These are phyloP conservation scores for Scleromitrula shiraiana DNA, from an alignment of 2,329 filamentous ascomycete species.

Conservation along the genomic window DNA sequence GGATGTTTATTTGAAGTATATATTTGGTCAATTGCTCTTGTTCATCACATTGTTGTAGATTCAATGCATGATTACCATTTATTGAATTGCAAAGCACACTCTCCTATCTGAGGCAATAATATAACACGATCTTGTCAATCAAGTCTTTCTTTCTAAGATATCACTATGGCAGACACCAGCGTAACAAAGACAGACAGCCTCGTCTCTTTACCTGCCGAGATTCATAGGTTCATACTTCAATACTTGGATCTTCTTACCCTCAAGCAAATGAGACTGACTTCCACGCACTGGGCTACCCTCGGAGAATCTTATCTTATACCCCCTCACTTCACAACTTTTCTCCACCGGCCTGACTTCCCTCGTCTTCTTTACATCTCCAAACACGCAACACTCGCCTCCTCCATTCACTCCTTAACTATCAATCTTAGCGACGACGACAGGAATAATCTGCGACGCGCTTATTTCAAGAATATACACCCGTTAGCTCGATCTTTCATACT, in stretches of 20 bases:
- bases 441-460: conserved; percentile 22
- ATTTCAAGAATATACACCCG: neutral
- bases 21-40: too few relatives aligned
- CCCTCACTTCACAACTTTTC: conserved; percentile 12
- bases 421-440: conserved; percentile 27
- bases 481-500: neutral
- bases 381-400: conserved; percentile 19
- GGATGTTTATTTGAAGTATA: too few relatives aligned
- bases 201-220: neutral
- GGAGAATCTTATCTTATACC: conserved; percentile 13
- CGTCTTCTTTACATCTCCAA: conserved; percentile 16
- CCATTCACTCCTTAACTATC: conserved; percentile 15
- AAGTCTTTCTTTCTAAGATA: neutral
- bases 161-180: neutral
- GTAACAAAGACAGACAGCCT: neutral
- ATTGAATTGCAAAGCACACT: too few relatives aligned
- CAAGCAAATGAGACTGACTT: conserved; percentile 2
- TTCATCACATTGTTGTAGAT: too few relatives aligned
- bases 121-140: too few relatives aligned
- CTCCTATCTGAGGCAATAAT: too few relatives aligned
- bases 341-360: conserved; percentile 14
- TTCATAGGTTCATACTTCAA: neutral
- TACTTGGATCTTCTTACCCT: neutral
- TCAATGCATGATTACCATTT: too few relatives aligned
- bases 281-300: neutral